Conservation (phyloP, 2,329 filamentous ascomycete genomes). For the Helminthosporium solani region DNA sequence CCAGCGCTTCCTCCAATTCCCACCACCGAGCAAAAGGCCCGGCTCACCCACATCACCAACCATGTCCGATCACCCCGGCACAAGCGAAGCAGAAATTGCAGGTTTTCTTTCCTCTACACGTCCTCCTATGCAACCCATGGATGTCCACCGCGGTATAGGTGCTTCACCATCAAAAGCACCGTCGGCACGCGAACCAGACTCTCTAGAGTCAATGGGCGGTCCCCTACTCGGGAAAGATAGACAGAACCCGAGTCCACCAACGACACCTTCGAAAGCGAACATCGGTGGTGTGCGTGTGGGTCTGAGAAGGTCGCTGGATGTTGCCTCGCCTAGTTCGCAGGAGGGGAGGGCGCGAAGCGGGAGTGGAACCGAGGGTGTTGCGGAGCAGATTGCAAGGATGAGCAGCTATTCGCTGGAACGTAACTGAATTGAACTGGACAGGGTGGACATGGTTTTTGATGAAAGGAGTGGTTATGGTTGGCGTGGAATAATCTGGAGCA, state of each 20-base stretch:
- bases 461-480: too few relatives aligned
- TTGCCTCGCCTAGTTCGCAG: slow-evolving; percentile 9
- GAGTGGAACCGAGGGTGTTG: slow-evolving; percentile 29
- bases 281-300: slow-evolving; percentile 33
- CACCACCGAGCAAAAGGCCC: slow-evolving; percentile 19
- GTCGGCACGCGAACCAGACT: slow-evolving; percentile 27
- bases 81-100: slow-evolving; percentile 44
- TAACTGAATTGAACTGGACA: too few relatives aligned
- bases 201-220: slow-evolving; percentile 28
- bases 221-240: slow-evolving; percentile 14
- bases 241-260: slow-evolving; percentile 21
- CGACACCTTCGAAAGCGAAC: slow-evolving; percentile 20
- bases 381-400: slow-evolving; percentile 37
- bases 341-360: slow-evolving; percentile 14
- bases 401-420: neutral
- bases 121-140: slow-evolving; percentile 14
- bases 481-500: too few relatives aligned
- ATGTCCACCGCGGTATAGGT: slow-evolving; percentile 45
- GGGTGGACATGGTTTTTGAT: too few relatives aligned
- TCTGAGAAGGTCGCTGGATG: slow-evolving; percentile 31
- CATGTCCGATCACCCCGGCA: slow-evolving; percentile 23
- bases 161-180: slow-evolving; percentile 13
- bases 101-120: slow-evolving; percentile 36
- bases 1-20: slow-evolving; percentile 38
- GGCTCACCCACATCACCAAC: slow-evolving; percentile 13